phyloP scores from a whole-genome alignment of 2,329 filamentous ascomycete genomes.

The Diaporthe vaccinii region DNA sequence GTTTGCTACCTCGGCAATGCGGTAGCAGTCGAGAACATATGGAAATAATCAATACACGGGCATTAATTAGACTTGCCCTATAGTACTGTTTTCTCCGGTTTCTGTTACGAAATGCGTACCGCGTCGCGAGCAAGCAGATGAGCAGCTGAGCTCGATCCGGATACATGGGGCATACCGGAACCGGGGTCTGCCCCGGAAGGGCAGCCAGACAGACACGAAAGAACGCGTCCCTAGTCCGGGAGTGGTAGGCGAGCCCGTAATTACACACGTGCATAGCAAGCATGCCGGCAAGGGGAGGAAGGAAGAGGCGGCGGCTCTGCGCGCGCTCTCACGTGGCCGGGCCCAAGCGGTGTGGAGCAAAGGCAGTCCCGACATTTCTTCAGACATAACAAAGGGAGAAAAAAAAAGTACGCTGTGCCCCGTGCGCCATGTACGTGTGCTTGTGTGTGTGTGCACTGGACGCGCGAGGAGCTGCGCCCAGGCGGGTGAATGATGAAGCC shows the following conservation, averaged over 20 bases:
- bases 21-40: neutral
- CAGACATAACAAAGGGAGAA: neutral
- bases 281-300: neutral
- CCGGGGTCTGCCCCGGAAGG: conserved; percentile 10
- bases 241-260: conserved; percentile 26
- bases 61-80: neutral
- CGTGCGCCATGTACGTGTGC: neutral
- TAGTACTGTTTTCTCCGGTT: neutral
- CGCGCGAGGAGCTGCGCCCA: neutral
- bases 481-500: neutral
- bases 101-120: conserved; percentile 13
- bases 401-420: neutral
- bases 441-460: neutral
- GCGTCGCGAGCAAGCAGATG: conserved; percentile 8
- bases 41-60: neutral
- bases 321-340: conserved; percentile 26
- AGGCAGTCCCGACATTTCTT: conserved; percentile 12
- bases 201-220: neutral
- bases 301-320: conserved; percentile 2
- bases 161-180: neutral
- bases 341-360: conserved; percentile 13
- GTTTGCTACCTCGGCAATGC: conserved; percentile 7
- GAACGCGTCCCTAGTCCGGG: conserved; percentile 28
- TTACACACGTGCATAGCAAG: conserved; percentile 22
- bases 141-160: conserved; percentile 11